phyloP scores from a whole-genome alignment of 306 rosid genomes.

The Gastrolobium villosum region DNA sequence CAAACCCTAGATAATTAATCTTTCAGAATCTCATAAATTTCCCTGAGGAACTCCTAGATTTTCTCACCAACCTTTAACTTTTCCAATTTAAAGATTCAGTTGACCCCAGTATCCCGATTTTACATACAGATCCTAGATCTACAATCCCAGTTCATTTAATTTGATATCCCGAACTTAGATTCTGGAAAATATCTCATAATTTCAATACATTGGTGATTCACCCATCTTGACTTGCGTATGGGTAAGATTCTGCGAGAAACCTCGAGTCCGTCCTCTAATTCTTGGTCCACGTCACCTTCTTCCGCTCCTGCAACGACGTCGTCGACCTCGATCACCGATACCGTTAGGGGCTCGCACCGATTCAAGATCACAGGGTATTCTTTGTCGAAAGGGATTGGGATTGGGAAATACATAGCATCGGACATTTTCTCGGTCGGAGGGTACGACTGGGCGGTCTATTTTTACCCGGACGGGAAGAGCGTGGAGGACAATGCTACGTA shows the following conservation, averaged over 20 bases:
- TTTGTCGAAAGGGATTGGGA: conserved; percentile 77
- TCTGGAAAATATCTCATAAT: not conserved
- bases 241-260: conserved; percentile 75
- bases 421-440: conserved; percentile 87
- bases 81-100: conserved; percentile 14
- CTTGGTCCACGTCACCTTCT: conserved; percentile 50
- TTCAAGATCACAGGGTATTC: conserved; percentile 87
- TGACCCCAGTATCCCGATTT: conserved; percentile 33
- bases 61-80: conserved; percentile 51
- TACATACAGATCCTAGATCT: conserved; percentile 50
- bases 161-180: conserved; percentile 24
- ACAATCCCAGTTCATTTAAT: not conserved
- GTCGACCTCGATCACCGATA: conserved; percentile 77
- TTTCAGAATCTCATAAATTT: conserved; percentile 44
- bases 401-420: conserved; percentile 80
- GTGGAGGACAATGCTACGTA: conserved; percentile 81
- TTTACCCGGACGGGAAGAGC: conserved; percentile 93
- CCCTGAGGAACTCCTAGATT: conserved; percentile 55
- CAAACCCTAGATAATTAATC: conserved; percentile 52
- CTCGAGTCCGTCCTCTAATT: conserved; percentile 60
- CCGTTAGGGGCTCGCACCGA: conserved; percentile 80
- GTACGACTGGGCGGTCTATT: conserved; percentile 90
- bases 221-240: conserved; percentile 60
- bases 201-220: conserved; percentile 29
- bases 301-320: conserved; percentile 64